phyloP scores from a whole-genome alignment of 768 basidiomycete species.

The Russula vinacea region DNA sequence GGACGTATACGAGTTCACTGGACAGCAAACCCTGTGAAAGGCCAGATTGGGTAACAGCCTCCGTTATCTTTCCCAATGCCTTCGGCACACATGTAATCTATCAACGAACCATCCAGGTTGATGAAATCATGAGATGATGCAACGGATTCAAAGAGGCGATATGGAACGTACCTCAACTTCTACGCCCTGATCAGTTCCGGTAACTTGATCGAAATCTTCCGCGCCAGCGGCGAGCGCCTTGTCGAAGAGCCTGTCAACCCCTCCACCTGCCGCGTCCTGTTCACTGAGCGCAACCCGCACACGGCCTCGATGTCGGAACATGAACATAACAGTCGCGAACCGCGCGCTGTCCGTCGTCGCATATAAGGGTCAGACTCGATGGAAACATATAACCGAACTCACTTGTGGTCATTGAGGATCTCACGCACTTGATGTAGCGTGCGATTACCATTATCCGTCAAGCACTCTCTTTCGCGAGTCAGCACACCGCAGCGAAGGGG shows the following conservation, averaged over 20 bases:
- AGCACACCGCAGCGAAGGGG: not conserved
- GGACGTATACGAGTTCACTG: conserved; percentile 26
- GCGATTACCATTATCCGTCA: conserved; percentile 30
- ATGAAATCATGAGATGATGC: not conserved
- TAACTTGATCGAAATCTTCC: conserved; percentile 27
- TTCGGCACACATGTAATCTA: conserved; percentile 28
- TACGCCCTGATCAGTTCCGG: conserved; percentile 3
- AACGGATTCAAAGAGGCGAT: not conserved
- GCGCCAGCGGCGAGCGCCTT: conserved; percentile 22
- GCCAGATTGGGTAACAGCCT: conserved; percentile 15
- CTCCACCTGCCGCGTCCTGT: conserved; percentile 3
- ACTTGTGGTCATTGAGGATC: conserved; percentile 29
- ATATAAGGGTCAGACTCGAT: not conserved
- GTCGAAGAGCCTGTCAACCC: conserved; percentile 25
- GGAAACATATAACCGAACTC: conserved; percentile 4
- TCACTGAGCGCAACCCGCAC: conserved; percentile 24
- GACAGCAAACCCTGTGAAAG: conserved; percentile 23
- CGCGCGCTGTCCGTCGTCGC: conserved; percentile 17
- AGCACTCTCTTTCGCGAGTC: conserved; percentile 25
- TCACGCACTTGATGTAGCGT: conserved; percentile 26
- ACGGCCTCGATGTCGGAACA: conserved; percentile 27
- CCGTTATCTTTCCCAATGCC: conserved; percentile 21
- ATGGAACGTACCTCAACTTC: conserved; percentile 24
- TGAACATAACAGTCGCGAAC: conserved; percentile 28
- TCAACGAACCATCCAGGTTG: not conserved